Base-by-base conservation (phyloP, 768 basidiomycete species). In the Coprinopsis strossmayeri region DNA sequence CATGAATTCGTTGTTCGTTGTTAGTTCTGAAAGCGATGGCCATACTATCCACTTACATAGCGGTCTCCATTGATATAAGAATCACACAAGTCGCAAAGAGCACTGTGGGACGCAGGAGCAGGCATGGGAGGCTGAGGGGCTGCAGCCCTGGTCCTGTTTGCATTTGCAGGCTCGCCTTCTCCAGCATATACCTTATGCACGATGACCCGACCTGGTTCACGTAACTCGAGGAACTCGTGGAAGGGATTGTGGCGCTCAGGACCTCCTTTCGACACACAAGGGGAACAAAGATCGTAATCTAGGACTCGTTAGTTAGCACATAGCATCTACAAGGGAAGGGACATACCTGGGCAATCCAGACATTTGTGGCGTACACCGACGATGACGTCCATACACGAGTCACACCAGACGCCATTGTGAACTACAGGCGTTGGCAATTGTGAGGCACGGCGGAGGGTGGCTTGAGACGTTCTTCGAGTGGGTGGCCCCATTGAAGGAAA, bases 341-440 rank as follows among this genome's bases (percentile, higher is more conserved):
- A 64, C 73, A 45, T 59, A 87, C 85, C 73, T 41, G 73, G 69
- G 61, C 89, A 91, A 55, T 88, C 84, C 18, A 88, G 64, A 57
- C 90, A 92, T 63, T 91, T 92, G 62, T 88, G 82, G 37, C 91
- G 73, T 47, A 80, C 60, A 10, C 89, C 90, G 48, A 74, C 66
- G 32, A 91, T 71, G 2, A 64, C 73, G 18, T 64, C 55, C 3
- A 72, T 54, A 62, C 90, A 93, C 13, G 55, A 56, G 61, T 92
- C 85, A 61, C 90, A 93, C 7, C 71, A 39, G n/a, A 88, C 66
- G 24, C 75, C 75, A 26, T 44, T 59, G 60, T 89, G 86, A 32
- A 82, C 61, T n/a, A 70, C 65, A 5, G 64, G 66, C 26, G 32
- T 34, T 25, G 39, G 48, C n/a, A 21, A n/a, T n/a, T n/a, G 20